Evolutionary conservation across 495 filamentous ascomycete genomes (phyloP).

Genomic region (Penicillium pulvis): DNA sequence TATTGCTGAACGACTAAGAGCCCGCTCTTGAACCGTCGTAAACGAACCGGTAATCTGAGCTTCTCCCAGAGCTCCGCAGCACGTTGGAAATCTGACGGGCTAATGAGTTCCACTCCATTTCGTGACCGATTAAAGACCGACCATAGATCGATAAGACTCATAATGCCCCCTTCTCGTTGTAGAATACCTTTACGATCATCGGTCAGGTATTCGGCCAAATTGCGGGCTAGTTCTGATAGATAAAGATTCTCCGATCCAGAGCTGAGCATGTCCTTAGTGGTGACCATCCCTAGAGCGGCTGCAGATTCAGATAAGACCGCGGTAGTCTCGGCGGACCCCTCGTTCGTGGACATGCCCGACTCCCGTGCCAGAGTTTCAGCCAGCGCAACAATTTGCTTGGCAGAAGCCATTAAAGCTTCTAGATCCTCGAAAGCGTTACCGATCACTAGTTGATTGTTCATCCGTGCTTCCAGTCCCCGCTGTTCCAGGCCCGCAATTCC

Average conservation of each 20-base stretch:
- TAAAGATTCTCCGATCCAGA: slow-evolving; percentile 62
- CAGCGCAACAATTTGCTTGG: slow-evolving; percentile 91
- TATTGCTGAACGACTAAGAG: slow-evolving; percentile 87
- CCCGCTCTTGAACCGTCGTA: slow-evolving; percentile 88
- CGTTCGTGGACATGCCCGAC: slow-evolving; percentile 57
- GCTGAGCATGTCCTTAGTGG: slow-evolving; percentile 87
- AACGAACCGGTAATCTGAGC: slow-evolving; percentile 79
- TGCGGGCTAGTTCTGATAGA: slow-evolving; percentile 78
- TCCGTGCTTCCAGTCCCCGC: slow-evolving; percentile 76
- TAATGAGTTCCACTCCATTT: slow-evolving; percentile 92
- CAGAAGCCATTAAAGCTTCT: slow-evolving; percentile 94
- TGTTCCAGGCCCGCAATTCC: slow-evolving; percentile 93
- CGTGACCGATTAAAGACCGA: slow-evolving; percentile 95
- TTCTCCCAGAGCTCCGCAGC: slow-evolving; percentile 88
- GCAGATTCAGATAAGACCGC: slow-evolving; percentile 80
- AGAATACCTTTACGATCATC: slow-evolving; percentile 85
- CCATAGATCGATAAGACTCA: slow-evolving; percentile 95
- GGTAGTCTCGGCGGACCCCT: slow-evolving; percentile 63
- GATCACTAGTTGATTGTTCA: slow-evolving; percentile 90
- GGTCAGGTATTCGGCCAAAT: slow-evolving; percentile 90
- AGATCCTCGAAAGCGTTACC: slow-evolving; percentile 95
- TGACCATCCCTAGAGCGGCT: slow-evolving; percentile 81
- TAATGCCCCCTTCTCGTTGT: slow-evolving; percentile 84
- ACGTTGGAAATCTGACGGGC: slow-evolving; percentile 87
- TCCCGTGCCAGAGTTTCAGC: slow-evolving; percentile 84